Evolutionary conservation across 495 filamentous ascomycete species (phyloP).

Genomic region (Lasiosphaeriaceae sp.): DNA sequence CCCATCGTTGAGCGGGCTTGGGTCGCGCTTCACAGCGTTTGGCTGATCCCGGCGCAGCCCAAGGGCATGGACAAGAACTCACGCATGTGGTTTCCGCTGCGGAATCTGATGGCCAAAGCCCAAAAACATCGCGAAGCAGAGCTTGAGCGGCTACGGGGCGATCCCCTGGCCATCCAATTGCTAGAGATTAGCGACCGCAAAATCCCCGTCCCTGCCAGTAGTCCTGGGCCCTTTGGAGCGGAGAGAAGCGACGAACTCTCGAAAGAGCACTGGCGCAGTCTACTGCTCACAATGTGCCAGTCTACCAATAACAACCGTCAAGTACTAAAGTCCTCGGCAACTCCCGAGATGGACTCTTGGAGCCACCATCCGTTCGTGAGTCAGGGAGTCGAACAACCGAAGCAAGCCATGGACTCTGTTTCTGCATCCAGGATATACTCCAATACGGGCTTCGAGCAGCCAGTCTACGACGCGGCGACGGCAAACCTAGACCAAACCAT

Average conservation of each 20-base stretch:
- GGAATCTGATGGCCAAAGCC: conserved; percentile 63
- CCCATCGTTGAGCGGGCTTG: conserved; percentile 71
- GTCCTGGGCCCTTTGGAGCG: conserved; percentile 28
- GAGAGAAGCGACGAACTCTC: conserved; percentile 23
- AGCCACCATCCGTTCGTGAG: no score
- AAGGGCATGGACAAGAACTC: conserved; percentile 41
- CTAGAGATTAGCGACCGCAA: conserved; percentile 29
- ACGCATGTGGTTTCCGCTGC: conserved; percentile 64
- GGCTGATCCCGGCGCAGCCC: conserved; percentile 47
- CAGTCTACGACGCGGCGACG: no score
- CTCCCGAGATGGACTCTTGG: no score
- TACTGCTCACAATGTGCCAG: no score
- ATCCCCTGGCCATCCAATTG: conserved; percentile 27
- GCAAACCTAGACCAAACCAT: background rate
- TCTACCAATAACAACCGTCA: no score
- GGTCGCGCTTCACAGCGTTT: conserved; percentile 62
- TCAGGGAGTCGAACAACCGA: no score
- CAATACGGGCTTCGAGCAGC: no score
- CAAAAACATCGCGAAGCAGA: conserved; percentile 42
- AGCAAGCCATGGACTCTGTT: no score
- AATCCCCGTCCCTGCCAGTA: conserved; percentile 18
- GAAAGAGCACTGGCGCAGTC: conserved; percentile 26
- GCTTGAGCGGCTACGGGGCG: conserved; percentile 25
- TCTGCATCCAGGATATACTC: no score
- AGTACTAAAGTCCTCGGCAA: no score